Evolutionary conservation across 805 yeast genomes (phyloP).

Genomic region (Sugiyamaella lignohabitans): DNA sequence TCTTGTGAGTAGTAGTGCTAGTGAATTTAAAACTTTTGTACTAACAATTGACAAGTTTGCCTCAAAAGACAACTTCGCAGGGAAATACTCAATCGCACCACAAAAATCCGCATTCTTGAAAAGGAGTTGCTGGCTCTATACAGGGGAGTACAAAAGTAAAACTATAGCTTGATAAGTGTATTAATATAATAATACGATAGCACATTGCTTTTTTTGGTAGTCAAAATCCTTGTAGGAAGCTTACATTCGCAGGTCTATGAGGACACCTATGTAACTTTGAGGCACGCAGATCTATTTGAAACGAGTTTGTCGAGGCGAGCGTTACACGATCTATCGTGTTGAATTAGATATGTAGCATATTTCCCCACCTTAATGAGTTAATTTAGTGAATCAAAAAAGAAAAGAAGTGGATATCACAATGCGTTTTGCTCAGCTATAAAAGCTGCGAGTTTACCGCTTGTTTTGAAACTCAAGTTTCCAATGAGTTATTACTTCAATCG

Average conservation of each 20-base stretch:
- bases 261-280: neutral
- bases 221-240: too few species aligned
- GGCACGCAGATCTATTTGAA: neutral
- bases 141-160: too few species aligned
- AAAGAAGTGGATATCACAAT: neutral
- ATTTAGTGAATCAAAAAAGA: neutral
- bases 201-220: too few species aligned
- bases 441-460: neutral
- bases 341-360: too few species aligned
- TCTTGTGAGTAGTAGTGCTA: neutral
- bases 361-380: neutral
- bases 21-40: too few species aligned
- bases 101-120: too few species aligned
- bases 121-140: neutral
- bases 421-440: neutral
- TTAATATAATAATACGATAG: too few species aligned
- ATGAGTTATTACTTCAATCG: too few species aligned
- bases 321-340: neutral
- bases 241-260: too few species aligned
- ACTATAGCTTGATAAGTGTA: too few species aligned
- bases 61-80: too few species aligned
- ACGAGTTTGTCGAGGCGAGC: neutral
- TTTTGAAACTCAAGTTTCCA: neutral
- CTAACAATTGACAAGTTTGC: neutral
- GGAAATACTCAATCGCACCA: too few species aligned